Percentiles rank a stretch among this genome's conserved stretches.
These are phyloP conservation scores for Acorus gramineus DNA, from an alignment of 106 monocot genomes.

Conservation along the genomic window DNA sequence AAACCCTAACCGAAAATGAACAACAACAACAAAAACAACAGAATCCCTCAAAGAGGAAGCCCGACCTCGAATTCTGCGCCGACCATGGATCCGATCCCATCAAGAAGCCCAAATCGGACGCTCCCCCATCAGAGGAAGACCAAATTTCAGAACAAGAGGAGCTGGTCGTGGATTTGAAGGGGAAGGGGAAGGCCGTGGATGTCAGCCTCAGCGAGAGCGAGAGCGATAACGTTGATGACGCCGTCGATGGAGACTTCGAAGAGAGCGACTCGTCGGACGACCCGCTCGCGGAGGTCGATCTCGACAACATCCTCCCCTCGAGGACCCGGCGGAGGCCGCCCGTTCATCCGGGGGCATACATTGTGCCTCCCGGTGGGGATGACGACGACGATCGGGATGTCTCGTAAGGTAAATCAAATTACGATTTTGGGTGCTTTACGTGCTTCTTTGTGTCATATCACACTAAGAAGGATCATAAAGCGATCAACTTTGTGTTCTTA, in stretches of 20 bases:
- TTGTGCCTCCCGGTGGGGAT: constrained; percentile 24
- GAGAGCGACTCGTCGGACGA: constrained; percentile 34
- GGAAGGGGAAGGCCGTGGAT: constrained; percentile 8
- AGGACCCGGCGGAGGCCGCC: constrained; percentile 39
- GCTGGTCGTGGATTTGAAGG: constrained; percentile 11
- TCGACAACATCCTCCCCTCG: constrained; percentile 51
- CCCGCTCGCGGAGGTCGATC: constrained; percentile 55
- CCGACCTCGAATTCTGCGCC: background rate
- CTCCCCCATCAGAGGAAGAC: background rate
- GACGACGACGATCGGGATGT: constrained; percentile 10
- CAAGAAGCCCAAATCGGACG: background rate
- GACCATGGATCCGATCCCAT: no score
- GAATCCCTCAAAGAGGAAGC: constrained; percentile 5
- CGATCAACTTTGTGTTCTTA: no score
- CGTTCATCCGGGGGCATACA: constrained; percentile 30
- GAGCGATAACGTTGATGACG: constrained; percentile 6
- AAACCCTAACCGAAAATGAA: background rate
- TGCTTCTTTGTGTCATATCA: no score
- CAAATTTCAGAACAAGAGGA: constrained; percentile 24
- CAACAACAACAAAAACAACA: background rate
- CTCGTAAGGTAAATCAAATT: no score
- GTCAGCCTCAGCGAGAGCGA: constrained; percentile 5
- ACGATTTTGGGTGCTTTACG: no score
- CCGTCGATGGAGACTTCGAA: constrained; percentile 8
- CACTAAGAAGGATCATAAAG: no score